These are phyloP conservation scores for Scutellaria minor DNA, from an alignment of 257 asterid genomes.

Conservation along the genomic window DNA sequence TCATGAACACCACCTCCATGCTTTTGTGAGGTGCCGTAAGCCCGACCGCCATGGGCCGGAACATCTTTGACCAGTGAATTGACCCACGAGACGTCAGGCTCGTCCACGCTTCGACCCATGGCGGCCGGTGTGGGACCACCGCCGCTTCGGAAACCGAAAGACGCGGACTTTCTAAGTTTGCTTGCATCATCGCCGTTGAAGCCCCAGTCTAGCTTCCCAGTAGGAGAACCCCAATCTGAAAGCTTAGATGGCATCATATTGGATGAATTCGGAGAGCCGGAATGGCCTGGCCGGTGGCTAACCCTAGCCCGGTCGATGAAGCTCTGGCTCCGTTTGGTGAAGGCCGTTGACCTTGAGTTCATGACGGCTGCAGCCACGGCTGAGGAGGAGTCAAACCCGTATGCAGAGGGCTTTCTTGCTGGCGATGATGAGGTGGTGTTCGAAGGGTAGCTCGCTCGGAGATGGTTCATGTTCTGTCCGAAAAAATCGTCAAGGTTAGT, in stretches of 20 bases:
- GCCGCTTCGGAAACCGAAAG: constrained; percentile 47
- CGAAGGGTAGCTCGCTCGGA: constrained; percentile 67
- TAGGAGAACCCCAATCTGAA: constrained; percentile 81
- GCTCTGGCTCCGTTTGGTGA: constrained; percentile 85
- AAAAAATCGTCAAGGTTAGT: constrained; percentile 73
- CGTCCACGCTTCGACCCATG: constrained; percentile 28
- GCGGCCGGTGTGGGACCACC: constrained; percentile 9
- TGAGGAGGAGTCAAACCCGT: constrained; percentile 74
- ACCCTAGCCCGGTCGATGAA: constrained; percentile 62
- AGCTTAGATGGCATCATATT: constrained; percentile 43
- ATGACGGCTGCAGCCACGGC: constrained; percentile 81
- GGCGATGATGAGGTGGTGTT: constrained; percentile 54
- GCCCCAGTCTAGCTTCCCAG: constrained; percentile 84
- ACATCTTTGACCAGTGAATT: constrained; percentile 71
- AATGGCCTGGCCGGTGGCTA: constrained; percentile 32
- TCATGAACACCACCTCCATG: constrained; percentile 44
- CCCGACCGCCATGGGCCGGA: constrained; percentile 17
- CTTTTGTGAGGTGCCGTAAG: constrained; percentile 31
- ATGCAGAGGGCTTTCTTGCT: constrained; percentile 37
- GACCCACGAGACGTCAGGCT: constrained; percentile 81
- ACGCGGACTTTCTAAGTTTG: constrained; percentile 63
- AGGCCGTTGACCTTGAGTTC: constrained; percentile 76
- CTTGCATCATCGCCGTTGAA: constrained; percentile 65
- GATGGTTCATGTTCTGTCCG: constrained; percentile 64
- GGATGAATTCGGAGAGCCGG: constrained; percentile 40